Evolutionary conservation across 495 filamentous ascomycete species (phyloP).

Genomic region (Aspergillus sparsus): DNA sequence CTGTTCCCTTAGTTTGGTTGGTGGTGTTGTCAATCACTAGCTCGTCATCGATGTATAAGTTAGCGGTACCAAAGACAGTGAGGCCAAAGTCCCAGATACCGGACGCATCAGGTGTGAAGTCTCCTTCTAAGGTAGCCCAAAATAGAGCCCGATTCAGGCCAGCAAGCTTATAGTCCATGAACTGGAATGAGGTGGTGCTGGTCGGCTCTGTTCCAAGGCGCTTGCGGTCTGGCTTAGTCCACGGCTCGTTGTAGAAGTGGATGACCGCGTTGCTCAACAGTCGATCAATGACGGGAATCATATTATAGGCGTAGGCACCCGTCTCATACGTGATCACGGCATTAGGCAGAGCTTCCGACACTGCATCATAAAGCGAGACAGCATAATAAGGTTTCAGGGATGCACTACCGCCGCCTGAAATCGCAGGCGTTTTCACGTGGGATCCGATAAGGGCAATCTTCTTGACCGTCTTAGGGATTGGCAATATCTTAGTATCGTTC

Average conservation of each 20-base stretch:
- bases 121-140: slow-evolving; percentile 54
- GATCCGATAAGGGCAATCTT: slow-evolving; percentile 75
- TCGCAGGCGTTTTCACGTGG: slow-evolving; percentile 68
- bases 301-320: slow-evolving; percentile 57
- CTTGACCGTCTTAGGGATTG: slow-evolving; percentile 56
- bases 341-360: slow-evolving; percentile 54
- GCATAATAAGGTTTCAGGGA: slow-evolving; percentile 74
- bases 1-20: slow-evolving; percentile 54
- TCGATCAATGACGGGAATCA: slow-evolving; percentile 54
- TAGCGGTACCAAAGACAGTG: slow-evolving; percentile 68
- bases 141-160: slow-evolving; percentile 49
- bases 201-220: slow-evolving; percentile 52
- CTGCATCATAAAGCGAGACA: slow-evolving; percentile 62
- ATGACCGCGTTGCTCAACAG: slow-evolving; percentile 52
- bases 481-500: slow-evolving; percentile 63
- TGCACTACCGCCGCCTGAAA: slow-evolving; percentile 76
- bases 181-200: slow-evolving; percentile 52
- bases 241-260: slow-evolving; percentile 54
- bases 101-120: slow-evolving; percentile 52
- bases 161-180: slow-evolving; percentile 59
- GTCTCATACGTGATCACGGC: slow-evolving; percentile 55
- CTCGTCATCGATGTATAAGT: slow-evolving; percentile 64
- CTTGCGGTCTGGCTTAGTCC: slow-evolving; percentile 35
- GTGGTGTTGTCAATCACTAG: slow-evolving; percentile 64
- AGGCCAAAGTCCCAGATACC: slow-evolving; percentile 71